These are phyloP conservation scores for Talaromyces sp. DNA, from an alignment of 2,329 filamentous ascomycete genomes.

Conservation along the genomic window DNA sequence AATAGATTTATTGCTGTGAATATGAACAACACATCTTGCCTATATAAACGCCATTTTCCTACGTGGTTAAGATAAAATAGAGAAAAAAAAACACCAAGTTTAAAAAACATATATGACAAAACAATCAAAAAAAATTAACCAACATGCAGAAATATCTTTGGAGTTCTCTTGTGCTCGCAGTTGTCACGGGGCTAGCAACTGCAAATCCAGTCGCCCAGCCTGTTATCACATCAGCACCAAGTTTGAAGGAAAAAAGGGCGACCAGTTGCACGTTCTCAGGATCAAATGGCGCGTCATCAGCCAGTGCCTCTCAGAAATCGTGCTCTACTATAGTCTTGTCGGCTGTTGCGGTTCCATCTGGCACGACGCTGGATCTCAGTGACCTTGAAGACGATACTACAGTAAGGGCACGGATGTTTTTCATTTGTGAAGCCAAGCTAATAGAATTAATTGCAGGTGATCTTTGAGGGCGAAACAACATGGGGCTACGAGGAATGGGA, in stretches of 20 bases:
- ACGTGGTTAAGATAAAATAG: too few species aligned
- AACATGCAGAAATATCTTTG: neutral
- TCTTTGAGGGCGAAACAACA: conserved; percentile 60
- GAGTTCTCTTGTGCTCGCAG: neutral
- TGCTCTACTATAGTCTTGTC: conserved; percentile 31
- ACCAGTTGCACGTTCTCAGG: conserved; percentile 21
- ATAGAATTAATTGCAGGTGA: conserved; percentile 35
- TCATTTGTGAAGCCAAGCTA: neutral
- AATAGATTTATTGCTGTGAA: neutral
- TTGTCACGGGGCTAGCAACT: neutral
- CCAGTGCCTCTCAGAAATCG: conserved; percentile 20
- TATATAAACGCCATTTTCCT: too few species aligned
- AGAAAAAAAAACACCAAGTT: too few species aligned
- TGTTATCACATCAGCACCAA: conserved; percentile 1
- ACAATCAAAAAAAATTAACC: neutral
- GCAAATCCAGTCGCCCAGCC: conserved; percentile 5
- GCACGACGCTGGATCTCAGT: conserved; percentile 30
- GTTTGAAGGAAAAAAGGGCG: conserved; percentile 1
- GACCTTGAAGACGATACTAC: conserved; percentile 25
- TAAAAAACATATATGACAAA: too few species aligned
- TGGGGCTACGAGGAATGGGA: conserved; percentile 63
- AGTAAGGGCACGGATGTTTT: conserved; percentile 12
- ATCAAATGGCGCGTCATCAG: conserved; percentile 15
- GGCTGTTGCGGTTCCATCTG: conserved; percentile 29
- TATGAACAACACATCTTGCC: too few species aligned